A percentile compares a stretch with the other conserved stretches of the same genome.
Evolutionary conservation across 495 filamentous ascomycete species (phyloP).

Genomic region (Aspergillus campestris): DNA sequence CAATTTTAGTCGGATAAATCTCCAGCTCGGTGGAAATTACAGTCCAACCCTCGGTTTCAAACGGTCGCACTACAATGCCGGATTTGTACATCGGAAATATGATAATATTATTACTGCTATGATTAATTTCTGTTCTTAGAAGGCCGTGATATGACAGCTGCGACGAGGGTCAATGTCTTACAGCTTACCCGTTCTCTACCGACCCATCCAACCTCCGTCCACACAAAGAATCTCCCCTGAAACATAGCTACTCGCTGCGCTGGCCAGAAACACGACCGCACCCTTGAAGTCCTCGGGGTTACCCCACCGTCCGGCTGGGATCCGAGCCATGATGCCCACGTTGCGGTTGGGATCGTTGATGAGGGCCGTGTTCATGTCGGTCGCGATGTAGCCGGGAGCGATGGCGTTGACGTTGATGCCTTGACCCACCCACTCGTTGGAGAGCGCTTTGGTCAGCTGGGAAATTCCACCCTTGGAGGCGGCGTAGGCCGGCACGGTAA

Average conservation of each 20-base stretch:
- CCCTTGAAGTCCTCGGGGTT: constrained; percentile 86
- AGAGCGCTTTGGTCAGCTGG: constrained; percentile 79
- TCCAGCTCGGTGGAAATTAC: too few species aligned
- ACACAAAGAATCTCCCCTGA: constrained; percentile 73
- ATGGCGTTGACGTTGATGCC: constrained; percentile 78
- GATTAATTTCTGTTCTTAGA: too few species aligned
- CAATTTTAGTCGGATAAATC: too few species aligned
- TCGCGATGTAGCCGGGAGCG: constrained; percentile 76
- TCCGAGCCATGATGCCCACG: constrained; percentile 67
- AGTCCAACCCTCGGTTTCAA: too few species aligned
- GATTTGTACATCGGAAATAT: too few species aligned
- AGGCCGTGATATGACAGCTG: too few species aligned
- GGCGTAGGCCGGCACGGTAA: constrained; percentile 86
- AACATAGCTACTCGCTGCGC: constrained; percentile 69
- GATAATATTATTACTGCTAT: too few species aligned
- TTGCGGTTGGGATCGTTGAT: constrained; percentile 62
- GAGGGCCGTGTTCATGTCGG: constrained; percentile 86
- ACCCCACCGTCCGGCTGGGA: constrained; percentile 84
- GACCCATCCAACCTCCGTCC: constrained; percentile 92
- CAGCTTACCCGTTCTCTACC: constrained; percentile 35
- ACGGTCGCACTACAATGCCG: too few species aligned
- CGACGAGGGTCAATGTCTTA: too few species aligned
- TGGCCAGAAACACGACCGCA: constrained; percentile 67
- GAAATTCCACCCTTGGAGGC: constrained; percentile 81
- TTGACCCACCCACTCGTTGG: constrained; percentile 75